A percentile compares a stretch with the other conserved stretches of the same genome.
These are phyloP conservation scores for Teunomyces kruisii DNA, from an alignment of 805 yeast species.

Conservation along the genomic window DNA sequence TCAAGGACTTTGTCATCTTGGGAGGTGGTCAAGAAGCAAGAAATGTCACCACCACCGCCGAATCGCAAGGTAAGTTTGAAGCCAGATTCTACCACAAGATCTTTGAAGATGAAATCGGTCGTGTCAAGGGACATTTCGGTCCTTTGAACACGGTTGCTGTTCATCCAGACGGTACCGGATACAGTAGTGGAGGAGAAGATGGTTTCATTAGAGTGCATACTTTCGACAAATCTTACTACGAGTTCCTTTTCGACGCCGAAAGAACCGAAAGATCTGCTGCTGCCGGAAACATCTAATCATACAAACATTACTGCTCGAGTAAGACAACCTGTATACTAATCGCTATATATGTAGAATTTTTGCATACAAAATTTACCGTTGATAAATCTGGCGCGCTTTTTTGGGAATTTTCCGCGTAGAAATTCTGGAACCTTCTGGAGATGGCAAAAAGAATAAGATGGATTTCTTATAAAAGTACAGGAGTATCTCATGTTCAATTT, in stretches of 20 bases:
- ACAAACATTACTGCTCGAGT: background rate
- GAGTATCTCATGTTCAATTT: too few species aligned
- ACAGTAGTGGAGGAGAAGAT: conserved; percentile 98
- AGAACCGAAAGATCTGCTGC: conserved; percentile 58
- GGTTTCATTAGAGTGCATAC: conserved; percentile 94
- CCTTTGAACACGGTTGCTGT: conserved; percentile 92
- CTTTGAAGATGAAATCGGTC: conserved; percentile 93
- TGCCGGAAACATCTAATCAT: conserved; percentile 23
- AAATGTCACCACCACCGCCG: conserved; percentile 95
- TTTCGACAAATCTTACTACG: conserved; percentile 90
- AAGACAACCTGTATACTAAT: conserved; percentile 2
- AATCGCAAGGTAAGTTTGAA: conserved; percentile 93
- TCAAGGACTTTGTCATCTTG: conserved; percentile 85
- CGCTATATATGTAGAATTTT: conserved; percentile 1
- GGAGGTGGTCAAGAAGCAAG: conserved; percentile 99
- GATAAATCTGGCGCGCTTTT: background rate
- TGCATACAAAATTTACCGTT: conserved; percentile 2
- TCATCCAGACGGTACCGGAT: conserved; percentile 90
- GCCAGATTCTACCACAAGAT: conserved; percentile 94
- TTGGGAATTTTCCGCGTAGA: background rate
- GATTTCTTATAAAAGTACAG: background rate
- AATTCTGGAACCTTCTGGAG: conserved; percentile 3
- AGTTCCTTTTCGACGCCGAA: conserved; percentile 84
- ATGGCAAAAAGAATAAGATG: background rate
- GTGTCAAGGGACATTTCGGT: conserved; percentile 98